Evolutionary conservation across 148 eudicot species (phyloP).

Genomic region (Cornus kousa): DNA sequence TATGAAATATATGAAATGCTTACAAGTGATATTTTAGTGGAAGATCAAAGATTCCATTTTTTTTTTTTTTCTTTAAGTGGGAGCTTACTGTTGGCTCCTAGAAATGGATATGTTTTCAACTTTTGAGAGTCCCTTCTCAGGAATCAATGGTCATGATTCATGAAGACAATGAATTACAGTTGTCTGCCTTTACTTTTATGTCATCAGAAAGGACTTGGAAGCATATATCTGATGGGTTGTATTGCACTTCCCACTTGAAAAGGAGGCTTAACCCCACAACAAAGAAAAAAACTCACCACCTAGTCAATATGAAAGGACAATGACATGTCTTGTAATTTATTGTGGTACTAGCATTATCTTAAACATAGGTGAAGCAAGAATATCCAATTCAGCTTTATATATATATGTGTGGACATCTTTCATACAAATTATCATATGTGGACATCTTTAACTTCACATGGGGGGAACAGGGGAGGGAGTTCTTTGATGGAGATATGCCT

Average conservation of each 20-base stretch:
- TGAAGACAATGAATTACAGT: background rate
- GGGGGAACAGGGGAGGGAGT: conserved; percentile 20
- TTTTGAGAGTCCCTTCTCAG: background rate
- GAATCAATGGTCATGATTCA: too few species aligned
- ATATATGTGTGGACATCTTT: too few species aligned
- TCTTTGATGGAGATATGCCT: conserved; percentile 7
- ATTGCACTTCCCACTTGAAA: background rate
- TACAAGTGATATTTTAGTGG: conserved; percentile 2
- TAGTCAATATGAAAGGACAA: background rate
- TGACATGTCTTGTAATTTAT: background rate
- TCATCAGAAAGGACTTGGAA: too few species aligned
- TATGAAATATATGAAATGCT: background rate
- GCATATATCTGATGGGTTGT: background rate
- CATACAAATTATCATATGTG: background rate
- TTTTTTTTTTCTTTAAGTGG: conserved; percentile 20
- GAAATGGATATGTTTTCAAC: background rate
- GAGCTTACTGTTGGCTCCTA: conserved; percentile 23
- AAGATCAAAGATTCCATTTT: conserved; percentile 22
- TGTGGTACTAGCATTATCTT: background rate
- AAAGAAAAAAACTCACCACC: background rate
- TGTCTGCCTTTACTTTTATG: background rate
- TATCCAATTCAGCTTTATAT: background rate
- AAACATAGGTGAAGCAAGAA: conserved; percentile 6
- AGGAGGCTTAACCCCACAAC: background rate
- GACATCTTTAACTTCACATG: conserved; percentile 11